Percentiles rank a stretch among this genome's conserved stretches.
These are phyloP conservation scores for Backusella sp. DNA, from an alignment of 192 early-diverging fungal species.

Conservation along the genomic window DNA sequence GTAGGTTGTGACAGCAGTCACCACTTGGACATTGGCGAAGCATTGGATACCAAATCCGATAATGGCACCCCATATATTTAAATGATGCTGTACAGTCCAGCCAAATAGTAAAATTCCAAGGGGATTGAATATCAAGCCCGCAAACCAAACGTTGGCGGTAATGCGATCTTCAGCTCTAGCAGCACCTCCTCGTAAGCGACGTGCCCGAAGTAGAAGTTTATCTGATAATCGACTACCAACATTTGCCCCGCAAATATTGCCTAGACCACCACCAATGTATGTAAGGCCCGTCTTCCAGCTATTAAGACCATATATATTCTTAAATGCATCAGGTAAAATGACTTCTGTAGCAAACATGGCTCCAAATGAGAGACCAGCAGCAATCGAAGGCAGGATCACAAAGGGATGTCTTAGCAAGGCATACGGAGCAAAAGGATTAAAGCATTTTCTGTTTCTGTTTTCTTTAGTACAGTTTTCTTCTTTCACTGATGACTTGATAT, in stretches of 20 bases:
- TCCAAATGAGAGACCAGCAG: conserved; percentile 42
- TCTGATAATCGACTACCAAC: conserved; percentile 43
- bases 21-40: conserved; percentile 43
- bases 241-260: conserved; percentile 37
- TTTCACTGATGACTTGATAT: background rate
- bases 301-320: conserved; percentile 8
- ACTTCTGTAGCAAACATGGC: conserved; percentile 44
- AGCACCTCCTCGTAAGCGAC: conserved; percentile 33
- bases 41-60: conserved; percentile 40
- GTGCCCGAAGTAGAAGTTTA: conserved; percentile 29
- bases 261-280: conserved; percentile 21
- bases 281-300: conserved; percentile 23
- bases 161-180: conserved; percentile 39
- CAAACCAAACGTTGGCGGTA: conserved; percentile 38
- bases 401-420: conserved; percentile 34
- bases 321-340: conserved; percentile 20
- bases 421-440: conserved; percentile 16
- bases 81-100: conserved; percentile 31
- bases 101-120: conserved; percentile 44
- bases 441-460: background rate
- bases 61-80: conserved; percentile 35
- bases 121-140: conserved; percentile 37
- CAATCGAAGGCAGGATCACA: conserved; percentile 36
- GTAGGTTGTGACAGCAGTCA: conserved; percentile 37
- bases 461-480: background rate